Conservation (phyloP, 106 monocot genomes). For the Ottelia alismoides region DNA sequence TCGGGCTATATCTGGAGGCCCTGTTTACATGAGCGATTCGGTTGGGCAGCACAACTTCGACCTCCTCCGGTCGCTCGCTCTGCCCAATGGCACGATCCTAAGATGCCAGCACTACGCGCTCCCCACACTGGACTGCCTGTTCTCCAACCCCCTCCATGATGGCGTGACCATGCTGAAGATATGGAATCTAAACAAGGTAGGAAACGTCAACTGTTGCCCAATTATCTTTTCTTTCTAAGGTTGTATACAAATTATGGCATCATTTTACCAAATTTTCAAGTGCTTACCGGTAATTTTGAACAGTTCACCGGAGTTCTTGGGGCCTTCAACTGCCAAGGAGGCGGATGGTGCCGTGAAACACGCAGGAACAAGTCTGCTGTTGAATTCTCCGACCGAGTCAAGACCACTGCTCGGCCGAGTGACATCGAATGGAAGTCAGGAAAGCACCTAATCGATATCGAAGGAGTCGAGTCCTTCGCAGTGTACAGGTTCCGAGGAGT, state of each 20-base stretch:
- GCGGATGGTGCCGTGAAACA: conserved; percentile 52
- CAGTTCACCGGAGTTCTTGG: conserved; percentile 65
- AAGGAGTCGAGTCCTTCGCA: conserved; percentile 24
- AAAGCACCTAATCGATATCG: conserved; percentile 7
- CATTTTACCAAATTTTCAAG: too few relatives aligned
- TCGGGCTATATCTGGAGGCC: conserved; percentile 83
- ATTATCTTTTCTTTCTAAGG: neutral
- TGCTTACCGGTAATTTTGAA: too few relatives aligned
- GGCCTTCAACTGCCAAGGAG: conserved; percentile 92
- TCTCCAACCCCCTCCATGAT: conserved; percentile 63
- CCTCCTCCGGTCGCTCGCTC: conserved; percentile 35
- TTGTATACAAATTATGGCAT: too few relatives aligned
- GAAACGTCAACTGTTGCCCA: neutral
- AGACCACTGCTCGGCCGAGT: conserved; percentile 14
- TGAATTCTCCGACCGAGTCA: conserved; percentile 37
- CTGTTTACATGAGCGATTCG: conserved; percentile 72
- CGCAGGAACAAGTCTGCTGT: conserved; percentile 38
- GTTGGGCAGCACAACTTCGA: conserved; percentile 62
- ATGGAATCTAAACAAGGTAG: conserved; percentile 78
- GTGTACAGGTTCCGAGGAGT: conserved; percentile 33
- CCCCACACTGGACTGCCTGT: conserved; percentile 76
- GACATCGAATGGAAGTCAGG: conserved; percentile 68
- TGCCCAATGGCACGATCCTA: conserved; percentile 65
- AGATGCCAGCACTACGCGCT: conserved; percentile 63
- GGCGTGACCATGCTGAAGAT: conserved; percentile 80